Evolutionary conservation across 106 monocot genomes (phyloP).

Genomic region (Agapanthus africanus): DNA sequence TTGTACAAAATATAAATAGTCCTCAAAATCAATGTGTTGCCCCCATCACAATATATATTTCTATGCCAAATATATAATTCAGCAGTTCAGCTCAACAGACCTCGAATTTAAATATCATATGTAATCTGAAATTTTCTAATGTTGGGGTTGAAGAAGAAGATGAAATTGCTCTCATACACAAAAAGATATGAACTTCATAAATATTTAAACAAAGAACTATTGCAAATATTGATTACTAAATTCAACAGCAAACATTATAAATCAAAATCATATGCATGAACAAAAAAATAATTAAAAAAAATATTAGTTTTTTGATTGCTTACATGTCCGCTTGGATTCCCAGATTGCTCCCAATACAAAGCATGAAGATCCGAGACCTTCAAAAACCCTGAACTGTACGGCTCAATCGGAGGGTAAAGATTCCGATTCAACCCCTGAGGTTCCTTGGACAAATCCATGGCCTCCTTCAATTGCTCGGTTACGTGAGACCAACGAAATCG

Average conservation of each 20-base stretch:
- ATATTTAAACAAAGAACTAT: too few relatives aligned
- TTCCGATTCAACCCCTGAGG: conserved; percentile 25
- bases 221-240: too few relatives aligned
- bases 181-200: too few relatives aligned
- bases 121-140: too few relatives aligned
- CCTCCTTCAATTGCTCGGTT: not conserved
- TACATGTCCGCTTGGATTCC: conserved; percentile 77
- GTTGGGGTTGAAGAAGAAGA: not conserved
- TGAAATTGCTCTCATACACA: too few relatives aligned
- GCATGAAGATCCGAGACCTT: conserved; percentile 82
- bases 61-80: too few relatives aligned
- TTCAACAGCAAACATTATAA: not conserved
- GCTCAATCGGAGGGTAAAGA: conserved; percentile 62
- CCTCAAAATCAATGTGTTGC: too few relatives aligned
- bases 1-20: too few relatives aligned
- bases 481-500: not conserved
- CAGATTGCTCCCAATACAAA: conserved; percentile 93
- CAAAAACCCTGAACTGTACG: conserved; percentile 68
- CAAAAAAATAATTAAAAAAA: not conserved
- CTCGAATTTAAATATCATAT: too few relatives aligned
- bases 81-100: too few relatives aligned
- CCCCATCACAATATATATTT: too few relatives aligned
- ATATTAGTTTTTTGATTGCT: too few relatives aligned
- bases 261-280: not conserved
- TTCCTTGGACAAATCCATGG: conserved; percentile 27